Evolutionary conservation across 2,329 filamentous ascomycete species (phyloP).

Genomic region (Hypomyces rosellus): DNA sequence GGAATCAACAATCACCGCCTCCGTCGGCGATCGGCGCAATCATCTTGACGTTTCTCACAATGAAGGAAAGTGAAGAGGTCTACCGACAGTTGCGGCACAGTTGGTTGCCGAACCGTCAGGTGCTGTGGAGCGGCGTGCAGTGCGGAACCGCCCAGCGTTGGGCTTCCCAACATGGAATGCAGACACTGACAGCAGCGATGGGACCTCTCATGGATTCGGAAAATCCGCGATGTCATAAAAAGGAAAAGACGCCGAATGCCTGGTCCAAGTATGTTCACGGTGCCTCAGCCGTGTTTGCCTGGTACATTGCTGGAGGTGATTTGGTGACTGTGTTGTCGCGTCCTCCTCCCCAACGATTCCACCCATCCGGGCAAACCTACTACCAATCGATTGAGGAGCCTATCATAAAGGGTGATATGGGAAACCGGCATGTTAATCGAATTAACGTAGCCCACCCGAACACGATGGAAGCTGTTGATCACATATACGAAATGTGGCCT

Average conservation of each 20-base stretch:
- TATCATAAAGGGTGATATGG: too few relatives aligned
- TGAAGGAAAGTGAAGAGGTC: background rate
- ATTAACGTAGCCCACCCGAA: background rate
- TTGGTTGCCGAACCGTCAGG: background rate
- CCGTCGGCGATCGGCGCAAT: background rate
- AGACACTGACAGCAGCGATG: background rate
- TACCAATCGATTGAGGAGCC: too few relatives aligned
- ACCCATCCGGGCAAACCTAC: too few relatives aligned
- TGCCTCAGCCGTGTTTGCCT: too few relatives aligned
- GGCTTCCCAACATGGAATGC: background rate
- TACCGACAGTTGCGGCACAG: background rate
- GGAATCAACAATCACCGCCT: background rate
- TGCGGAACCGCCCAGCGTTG: too few relatives aligned
- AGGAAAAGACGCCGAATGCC: background rate
- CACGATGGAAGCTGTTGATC: background rate
- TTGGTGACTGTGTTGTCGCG: too few relatives aligned
- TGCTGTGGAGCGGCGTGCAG: background rate
- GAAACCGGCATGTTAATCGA: too few relatives aligned
- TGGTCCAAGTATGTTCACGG: background rate
- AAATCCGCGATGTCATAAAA: background rate
- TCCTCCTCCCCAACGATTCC: too few relatives aligned
- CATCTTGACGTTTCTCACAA: background rate
- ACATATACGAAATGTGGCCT: background rate
- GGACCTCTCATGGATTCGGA: background rate
- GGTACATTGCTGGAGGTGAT: too few relatives aligned